Evolutionary conservation across 495 filamentous ascomycete species (phyloP).

Genomic region (Hypoxylon trugodes): DNA sequence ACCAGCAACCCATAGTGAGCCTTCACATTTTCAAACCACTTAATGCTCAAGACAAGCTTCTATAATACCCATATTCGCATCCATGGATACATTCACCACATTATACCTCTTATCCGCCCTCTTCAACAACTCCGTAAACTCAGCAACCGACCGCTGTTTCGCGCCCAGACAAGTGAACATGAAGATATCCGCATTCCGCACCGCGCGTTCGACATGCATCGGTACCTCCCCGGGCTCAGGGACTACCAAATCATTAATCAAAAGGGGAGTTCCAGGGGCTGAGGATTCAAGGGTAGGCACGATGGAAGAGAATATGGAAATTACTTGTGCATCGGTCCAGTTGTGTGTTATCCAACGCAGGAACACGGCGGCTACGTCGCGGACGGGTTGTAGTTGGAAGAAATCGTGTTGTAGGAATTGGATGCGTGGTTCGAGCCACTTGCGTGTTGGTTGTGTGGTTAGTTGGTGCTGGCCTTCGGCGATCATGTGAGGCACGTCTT

Average conservation of each 20-base stretch:
- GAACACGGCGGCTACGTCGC: constrained; percentile 35
- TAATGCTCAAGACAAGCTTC: too few species aligned
- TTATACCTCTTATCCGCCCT: constrained; percentile 39
- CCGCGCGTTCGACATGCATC: constrained; percentile 4
- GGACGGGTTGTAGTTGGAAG: constrained; percentile 43
- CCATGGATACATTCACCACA: constrained; percentile 30
- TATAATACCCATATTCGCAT: constrained; percentile 15
- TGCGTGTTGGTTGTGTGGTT: neutral
- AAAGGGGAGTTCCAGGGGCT: constrained; percentile 35
- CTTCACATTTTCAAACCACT: too few species aligned
- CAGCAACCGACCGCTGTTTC: constrained; percentile 39
- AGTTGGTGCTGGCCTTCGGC: constrained; percentile 24
- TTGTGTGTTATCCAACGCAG: constrained; percentile 47
- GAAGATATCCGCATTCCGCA: constrained; percentile 40
- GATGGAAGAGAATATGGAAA: constrained; percentile 39
- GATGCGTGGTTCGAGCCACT: constrained; percentile 29
- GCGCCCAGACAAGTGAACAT: constrained; percentile 42
- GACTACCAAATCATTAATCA: constrained; percentile 48
- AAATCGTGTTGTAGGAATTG: constrained; percentile 41
- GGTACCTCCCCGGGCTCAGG: constrained; percentile 26
- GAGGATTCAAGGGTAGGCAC: constrained; percentile 43
- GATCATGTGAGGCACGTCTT: constrained; percentile 38
- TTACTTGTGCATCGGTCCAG: constrained; percentile 35
- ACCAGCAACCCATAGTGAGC: too few species aligned
- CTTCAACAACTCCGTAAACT: constrained; percentile 42